These are phyloP conservation scores for Pinus tabuliformis DNA, from an alignment of 75 land plant species.

Conservation along the genomic window DNA sequence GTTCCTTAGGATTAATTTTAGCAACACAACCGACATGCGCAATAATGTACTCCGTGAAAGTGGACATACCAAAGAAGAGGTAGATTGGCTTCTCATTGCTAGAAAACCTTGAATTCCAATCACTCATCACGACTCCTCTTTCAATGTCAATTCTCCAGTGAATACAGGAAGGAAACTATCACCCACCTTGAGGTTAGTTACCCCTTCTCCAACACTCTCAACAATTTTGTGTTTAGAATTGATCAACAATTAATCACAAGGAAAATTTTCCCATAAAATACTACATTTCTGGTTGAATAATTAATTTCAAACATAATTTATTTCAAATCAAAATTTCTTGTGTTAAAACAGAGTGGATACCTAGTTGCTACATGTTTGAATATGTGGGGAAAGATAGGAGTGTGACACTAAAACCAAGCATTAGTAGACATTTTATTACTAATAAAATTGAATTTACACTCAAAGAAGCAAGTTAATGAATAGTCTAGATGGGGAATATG, in stretches of 20 bases:
- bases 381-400: slow-evolving; percentile 50
- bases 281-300: too few relatives aligned
- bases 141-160: not conserved
- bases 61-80: slow-evolving; percentile 40
- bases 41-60: slow-evolving; percentile 47
- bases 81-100: slow-evolving; percentile 28
- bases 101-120: slow-evolving; percentile 23
- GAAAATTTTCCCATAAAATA: too few relatives aligned
- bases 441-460: too few relatives aligned
- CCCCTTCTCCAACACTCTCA: slow-evolving; percentile 47
- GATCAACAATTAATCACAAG: too few relatives aligned
- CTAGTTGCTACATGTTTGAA: slow-evolving; percentile 70
- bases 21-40: slow-evolving; percentile 40
- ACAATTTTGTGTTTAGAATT: slow-evolving; percentile 19
- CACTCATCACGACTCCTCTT: too few relatives aligned
- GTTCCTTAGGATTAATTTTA: slow-evolving; percentile 34
- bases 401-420: slow-evolving; percentile 18
- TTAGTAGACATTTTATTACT: too few relatives aligned
- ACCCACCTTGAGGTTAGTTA: slow-evolving; percentile 27
- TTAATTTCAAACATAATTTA: too few relatives aligned
- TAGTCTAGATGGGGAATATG: too few relatives aligned
- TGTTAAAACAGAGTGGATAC: slow-evolving; percentile 11
- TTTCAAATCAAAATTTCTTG: too few relatives aligned
- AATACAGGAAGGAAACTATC: too few relatives aligned
- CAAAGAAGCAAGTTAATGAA: too few relatives aligned